Percentiles rank a stretch among this genome's conserved stretches.
phyloP scores from a whole-genome alignment of 768 basidiomycete genomes.

The Lanmaoa rubissima region DNA sequence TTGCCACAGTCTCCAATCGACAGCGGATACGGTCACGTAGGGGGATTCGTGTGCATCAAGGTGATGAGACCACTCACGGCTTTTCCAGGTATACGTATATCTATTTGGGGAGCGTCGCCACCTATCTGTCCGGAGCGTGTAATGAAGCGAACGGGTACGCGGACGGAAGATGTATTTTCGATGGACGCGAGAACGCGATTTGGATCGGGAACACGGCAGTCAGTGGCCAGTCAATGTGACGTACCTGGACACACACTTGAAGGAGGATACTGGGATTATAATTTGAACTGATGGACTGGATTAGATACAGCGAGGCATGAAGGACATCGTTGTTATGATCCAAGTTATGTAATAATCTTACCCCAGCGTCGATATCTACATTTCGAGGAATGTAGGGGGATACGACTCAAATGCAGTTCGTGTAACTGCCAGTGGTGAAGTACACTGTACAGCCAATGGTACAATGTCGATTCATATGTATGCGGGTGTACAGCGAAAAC shows the following conservation, averaged over 20 bases:
- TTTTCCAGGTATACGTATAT: neutral
- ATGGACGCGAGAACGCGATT: constrained; percentile 3
- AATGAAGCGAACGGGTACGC: neutral
- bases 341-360: neutral
- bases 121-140: neutral
- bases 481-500: neutral
- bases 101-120: neutral
- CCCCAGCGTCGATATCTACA: neutral
- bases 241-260: neutral
- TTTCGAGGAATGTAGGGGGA: neutral
- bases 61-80: neutral
- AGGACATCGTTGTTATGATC: neutral
- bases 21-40: constrained; percentile 4
- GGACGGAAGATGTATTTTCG: constrained; percentile 3
- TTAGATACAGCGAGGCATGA: neutral
- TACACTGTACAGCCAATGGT: neutral
- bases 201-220: constrained; percentile 2
- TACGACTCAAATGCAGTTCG: neutral
- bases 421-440: neutral
- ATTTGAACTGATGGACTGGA: neutral
- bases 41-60: neutral
- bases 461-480: neutral
- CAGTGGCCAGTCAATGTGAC: neutral
- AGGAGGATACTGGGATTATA: neutral
- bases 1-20: constrained; percentile 1